A percentile compares a stretch with the other conserved stretches of the same genome.
Conservation (phyloP, 352 stramenopile species). For the Globisporangium camurandrum region DNA sequence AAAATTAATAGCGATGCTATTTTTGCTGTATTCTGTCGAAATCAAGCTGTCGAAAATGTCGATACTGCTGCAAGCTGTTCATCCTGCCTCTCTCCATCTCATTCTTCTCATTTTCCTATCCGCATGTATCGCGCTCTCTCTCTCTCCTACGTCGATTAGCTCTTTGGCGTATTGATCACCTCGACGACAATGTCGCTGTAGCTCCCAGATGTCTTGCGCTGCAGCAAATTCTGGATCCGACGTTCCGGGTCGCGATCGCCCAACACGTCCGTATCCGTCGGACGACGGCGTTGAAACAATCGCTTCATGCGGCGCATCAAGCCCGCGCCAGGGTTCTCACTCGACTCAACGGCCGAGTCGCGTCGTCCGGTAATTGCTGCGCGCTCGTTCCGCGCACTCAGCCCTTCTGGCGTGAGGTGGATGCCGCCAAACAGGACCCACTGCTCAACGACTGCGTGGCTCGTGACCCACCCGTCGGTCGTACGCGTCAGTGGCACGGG, state of each 20-base stretch:
- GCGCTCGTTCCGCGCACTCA: conserved; percentile 49
- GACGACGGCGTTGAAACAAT: conserved; percentile 14
- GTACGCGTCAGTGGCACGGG: conserved; percentile 73
- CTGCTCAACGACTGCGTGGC: conserved; percentile 66
- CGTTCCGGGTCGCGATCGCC: conserved; percentile 57
- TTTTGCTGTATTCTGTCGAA: too few relatives aligned
- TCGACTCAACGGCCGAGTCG: conserved; percentile 41
- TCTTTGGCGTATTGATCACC: conserved; percentile 61
- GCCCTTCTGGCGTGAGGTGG: conserved; percentile 49
- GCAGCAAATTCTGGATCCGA: conserved; percentile 59
- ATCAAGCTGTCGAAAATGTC: too few relatives aligned
- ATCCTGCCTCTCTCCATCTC: too few relatives aligned
- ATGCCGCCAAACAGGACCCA: conserved; percentile 82
- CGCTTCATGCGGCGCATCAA: conserved; percentile 38
- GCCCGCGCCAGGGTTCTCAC: conserved; percentile 25
- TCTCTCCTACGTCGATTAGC: conserved; percentile 2
- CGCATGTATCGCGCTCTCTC: background rate
- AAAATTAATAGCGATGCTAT: too few relatives aligned
- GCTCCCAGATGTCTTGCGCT: conserved; percentile 64
- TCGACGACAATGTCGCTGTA: conserved; percentile 75
- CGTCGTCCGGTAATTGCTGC: conserved; percentile 16
- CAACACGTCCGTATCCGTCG: too few relatives aligned
- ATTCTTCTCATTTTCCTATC: too few relatives aligned
- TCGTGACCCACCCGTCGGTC: conserved; percentile 74
- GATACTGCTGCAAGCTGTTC: too few relatives aligned